A percentile compares a stretch with the other conserved stretches of the same genome.
Evolutionary conservation across 306 rosid genomes (phyloP).

Genomic region (Lotus japonicus): DNA sequence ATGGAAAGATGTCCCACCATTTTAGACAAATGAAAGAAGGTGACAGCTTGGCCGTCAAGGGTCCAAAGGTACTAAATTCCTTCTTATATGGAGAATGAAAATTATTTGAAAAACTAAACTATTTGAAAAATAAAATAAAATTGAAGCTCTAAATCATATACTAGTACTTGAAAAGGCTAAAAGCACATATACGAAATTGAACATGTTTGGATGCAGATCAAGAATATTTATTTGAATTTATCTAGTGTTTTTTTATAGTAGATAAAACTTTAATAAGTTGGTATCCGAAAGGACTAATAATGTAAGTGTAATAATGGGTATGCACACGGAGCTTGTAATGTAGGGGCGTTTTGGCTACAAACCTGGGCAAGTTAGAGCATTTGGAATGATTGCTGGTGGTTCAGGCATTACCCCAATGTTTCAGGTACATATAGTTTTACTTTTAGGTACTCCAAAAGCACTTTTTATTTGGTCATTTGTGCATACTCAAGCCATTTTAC

Average conservation of each 20-base stretch:
- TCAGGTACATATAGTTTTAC: conserved; percentile 39
- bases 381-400: conserved; percentile 86
- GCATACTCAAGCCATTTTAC: background rate
- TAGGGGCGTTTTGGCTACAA: conserved; percentile 72
- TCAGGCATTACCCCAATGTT: conserved; percentile 89
- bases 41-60: conserved; percentile 53
- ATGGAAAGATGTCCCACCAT: conserved; percentile 84
- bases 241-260: no score
- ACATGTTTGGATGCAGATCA: no score
- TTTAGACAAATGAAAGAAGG: conserved; percentile 63
- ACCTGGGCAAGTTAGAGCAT: conserved; percentile 53
- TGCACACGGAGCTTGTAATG: background rate
- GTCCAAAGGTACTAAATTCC: conserved; percentile 54
- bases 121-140: no score
- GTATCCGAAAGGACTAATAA: no score
- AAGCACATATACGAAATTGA: no score
- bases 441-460: background rate
- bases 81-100: background rate
- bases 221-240: no score
- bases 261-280: no score
- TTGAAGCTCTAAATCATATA: no score
- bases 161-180: no score
- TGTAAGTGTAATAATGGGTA: no score
- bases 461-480: no score
- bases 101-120: no score